A percentile compares a stretch with the other conserved stretches of the same genome.
phyloP scores from a whole-genome alignment of 2,329 filamentous ascomycete species.

The Ceratocystis cubensis region DNA sequence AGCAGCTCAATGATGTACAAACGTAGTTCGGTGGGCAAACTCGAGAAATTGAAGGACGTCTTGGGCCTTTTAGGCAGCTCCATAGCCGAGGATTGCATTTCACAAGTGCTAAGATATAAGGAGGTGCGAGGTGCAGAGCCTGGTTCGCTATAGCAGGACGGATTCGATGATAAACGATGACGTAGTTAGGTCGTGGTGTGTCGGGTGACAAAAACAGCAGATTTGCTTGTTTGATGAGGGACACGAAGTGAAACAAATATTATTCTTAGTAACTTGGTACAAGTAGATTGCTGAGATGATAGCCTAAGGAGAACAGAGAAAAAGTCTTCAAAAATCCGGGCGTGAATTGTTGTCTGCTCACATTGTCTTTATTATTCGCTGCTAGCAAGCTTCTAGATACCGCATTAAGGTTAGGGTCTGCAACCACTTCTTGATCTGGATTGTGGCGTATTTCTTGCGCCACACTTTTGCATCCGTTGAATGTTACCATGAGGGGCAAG shows the following conservation, averaged over 20 bases:
- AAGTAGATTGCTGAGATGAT: background rate
- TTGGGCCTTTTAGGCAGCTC: background rate
- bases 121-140: background rate
- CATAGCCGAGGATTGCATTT: background rate
- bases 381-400: background rate
- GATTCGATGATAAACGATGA: background rate
- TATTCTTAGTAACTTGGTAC: background rate
- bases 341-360: background rate
- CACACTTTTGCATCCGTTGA: background rate
- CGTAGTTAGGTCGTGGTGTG: background rate
- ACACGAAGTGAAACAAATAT: background rate
- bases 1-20: slow-evolving; percentile 11
- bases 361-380: background rate
- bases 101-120: background rate
- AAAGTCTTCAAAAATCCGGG: too few species aligned
- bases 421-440: background rate
- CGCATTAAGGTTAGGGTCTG: background rate
- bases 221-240: background rate
- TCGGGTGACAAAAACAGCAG: background rate
- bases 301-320: too few species aligned
- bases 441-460: background rate
- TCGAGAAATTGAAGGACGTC: background rate
- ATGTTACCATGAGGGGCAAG: background rate
- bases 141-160: background rate
- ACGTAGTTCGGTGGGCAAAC: slow-evolving; percentile 7